Conservation (phyloP, 805 yeast species). For the Ogataea parapolymorpha region DNA sequence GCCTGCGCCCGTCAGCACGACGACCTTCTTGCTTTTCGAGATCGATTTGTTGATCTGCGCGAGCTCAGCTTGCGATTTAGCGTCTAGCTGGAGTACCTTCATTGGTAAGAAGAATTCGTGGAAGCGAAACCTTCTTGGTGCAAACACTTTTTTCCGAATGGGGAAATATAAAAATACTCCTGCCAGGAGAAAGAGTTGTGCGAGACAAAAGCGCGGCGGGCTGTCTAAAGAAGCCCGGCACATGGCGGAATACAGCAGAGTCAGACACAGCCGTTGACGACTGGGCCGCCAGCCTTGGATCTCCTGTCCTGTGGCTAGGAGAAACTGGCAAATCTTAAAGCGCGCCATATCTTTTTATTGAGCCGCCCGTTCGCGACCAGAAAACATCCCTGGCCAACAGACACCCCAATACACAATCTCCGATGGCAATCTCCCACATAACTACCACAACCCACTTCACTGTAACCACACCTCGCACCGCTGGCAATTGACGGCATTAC, state of each 20-base stretch:
- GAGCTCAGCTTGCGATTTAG: conserved; percentile 18
- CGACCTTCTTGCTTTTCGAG: conserved; percentile 49
- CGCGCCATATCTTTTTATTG: background rate
- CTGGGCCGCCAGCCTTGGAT: no score
- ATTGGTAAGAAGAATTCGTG: conserved; percentile 10
- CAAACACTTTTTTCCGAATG: conserved; percentile 9
- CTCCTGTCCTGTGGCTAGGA: background rate
- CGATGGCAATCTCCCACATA: background rate
- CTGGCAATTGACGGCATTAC: conserved; percentile 7
- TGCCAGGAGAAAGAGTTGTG: background rate
- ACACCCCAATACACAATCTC: no score
- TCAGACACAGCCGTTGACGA: no score
- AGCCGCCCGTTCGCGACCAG: background rate
- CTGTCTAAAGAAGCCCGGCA: background rate
- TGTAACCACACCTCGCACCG: conserved; percentile 16
- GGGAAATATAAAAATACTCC: conserved; percentile 17
- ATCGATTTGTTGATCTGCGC: conserved; percentile 39
- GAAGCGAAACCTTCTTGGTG: conserved; percentile 6
- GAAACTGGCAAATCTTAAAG: background rate
- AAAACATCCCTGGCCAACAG: background rate
- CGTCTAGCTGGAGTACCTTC: conserved; percentile 22
- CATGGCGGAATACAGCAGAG: no score
- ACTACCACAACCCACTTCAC: background rate
- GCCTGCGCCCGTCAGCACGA: conserved; percentile 91
- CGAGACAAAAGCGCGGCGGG: background rate